Base-by-base conservation (phyloP, 805 yeast genomes). In the Kregervanrija pseudodelftensis region DNA sequence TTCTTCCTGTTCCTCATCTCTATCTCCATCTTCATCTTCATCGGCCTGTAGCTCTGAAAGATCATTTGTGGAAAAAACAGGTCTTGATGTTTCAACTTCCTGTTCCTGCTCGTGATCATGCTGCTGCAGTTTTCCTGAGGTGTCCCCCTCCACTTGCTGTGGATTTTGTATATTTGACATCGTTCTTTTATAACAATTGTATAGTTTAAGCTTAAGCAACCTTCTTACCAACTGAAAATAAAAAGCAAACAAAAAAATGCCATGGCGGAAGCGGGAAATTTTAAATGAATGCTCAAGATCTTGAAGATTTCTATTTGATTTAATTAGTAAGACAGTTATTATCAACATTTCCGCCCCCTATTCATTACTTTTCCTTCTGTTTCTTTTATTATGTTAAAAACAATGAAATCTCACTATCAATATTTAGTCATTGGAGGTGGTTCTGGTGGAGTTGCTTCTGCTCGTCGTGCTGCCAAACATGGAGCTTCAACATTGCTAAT, bases 341-440 rank as follows among this genome's bases (percentile, higher is more conserved):
- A 22, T 22, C 28, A 5, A 22, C 8, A 5, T 5, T 22, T 22
- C 7, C 28, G 28, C 28, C 28, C 28, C 28, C 28, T 8, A 22
- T 5, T 22, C 7, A 22, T 22, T 5, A 22, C 28, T 14, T 5
- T 9, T 14, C 11, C 28, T 22, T 22, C 7, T 22, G 8, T 7
- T 22, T 22, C 28, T 33, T 36, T 12, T 13, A 16, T 36, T 37
- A 59, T 59, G 63, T 51, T 59, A 36, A 57, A 47, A 39, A 49
- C 57, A 32, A 63, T 64, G 68, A 61, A 61, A 41, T 61, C 68
- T 41, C 91, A 87, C 63, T 93, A 80, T 73, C 89, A 93, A 59
- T 91, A 86, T 63, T 70, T 93, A 42, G 99, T 93, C 47, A 93
- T 93, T 53, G 99, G 99, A 42, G 99, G 99, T 47, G 99, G 99